Conservation (phyloP, 2,329 filamentous ascomycete species). For the Paecilomyces niveus region DNA sequence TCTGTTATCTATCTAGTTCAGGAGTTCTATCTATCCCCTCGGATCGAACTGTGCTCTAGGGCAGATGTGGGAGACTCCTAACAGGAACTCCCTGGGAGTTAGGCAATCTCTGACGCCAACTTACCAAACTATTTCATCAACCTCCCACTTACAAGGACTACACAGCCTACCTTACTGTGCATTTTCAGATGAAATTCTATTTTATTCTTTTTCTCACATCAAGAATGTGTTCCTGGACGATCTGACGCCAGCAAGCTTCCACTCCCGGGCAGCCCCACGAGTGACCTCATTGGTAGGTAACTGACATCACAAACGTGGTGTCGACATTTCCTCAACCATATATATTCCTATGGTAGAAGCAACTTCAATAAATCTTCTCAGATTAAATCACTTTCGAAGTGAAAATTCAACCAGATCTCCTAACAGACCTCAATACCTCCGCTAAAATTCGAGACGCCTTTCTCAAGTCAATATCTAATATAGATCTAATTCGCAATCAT, state of each 20-base stretch:
- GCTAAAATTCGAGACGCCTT: not conserved
- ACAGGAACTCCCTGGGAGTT: no score
- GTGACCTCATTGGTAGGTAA: not conserved
- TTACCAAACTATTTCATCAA: not conserved
- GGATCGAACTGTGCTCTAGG: no score
- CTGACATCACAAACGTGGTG: not conserved
- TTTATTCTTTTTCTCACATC: not conserved
- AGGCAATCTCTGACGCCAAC: not conserved
- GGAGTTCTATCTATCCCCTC: no score
- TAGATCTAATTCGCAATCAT: conserved; percentile 27
- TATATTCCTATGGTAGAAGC: not conserved
- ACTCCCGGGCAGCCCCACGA: not conserved
- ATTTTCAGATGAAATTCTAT: not conserved
- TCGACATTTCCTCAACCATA: not conserved
- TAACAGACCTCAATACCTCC: not conserved
- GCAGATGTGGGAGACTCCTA: no score
- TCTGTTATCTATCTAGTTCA: no score
- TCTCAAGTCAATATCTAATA: not conserved
- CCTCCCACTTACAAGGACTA: not conserved
- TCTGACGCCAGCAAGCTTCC: not conserved
- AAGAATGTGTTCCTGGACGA: not conserved
- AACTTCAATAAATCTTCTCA: not conserved
- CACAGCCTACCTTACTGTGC: not conserved
- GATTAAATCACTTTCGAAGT: not conserved
- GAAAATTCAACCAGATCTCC: not conserved